Evolutionary conservation across 768 basidiomycete species (phyloP), one percentile per base, ranked within the genome.

Genomic region (Leccinum imitatum): DNA sequence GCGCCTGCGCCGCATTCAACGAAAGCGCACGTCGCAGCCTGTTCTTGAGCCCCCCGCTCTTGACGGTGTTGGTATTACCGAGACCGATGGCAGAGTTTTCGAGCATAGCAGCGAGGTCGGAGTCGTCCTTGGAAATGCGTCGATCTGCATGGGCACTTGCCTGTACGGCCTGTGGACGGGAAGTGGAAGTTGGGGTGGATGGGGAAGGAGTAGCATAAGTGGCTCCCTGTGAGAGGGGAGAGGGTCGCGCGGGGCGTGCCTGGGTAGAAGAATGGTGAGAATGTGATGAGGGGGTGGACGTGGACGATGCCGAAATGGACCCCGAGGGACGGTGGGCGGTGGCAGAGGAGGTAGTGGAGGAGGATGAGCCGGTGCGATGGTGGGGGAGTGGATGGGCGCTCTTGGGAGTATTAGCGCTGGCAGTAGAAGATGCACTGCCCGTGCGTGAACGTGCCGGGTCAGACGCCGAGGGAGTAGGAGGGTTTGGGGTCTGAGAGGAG

Each of bases 111-210:
- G 80, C 82, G 30, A 89, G 77, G 74, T 90, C 87, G 59, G 84
- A 87, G 67, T 91, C 89, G 73, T 90, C 87, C 60, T 83, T 82
- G 21, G 90, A 90, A 83, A 89, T 88, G 55, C 90, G 85, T 67
- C 87, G 85, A 72, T 91, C 89, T 3, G 84, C 74, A 27, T 84
- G 84, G 9, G 84, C 80, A 60, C 80, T 83, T 58, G 76, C 82
- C 37, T 65, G 72, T 35, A 75, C 63, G 61, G 67, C 52, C 63
- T 74, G 65, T 25, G 73, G 17, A 56, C 72, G 64, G 57, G 69
- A 57, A 8, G 51, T 41, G 9, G 55, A 62, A 9, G 60, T 62
- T 48, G 57, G 66, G 59, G 30, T 27, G 33, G 69, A 31, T 2
- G 62, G 58, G 13, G 64, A 44, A 10, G 68, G 47, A 54, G 59